Base-by-base conservation (phyloP, 2,329 filamentous ascomycete genomes). In the Stromatinia cepivora region DNA sequence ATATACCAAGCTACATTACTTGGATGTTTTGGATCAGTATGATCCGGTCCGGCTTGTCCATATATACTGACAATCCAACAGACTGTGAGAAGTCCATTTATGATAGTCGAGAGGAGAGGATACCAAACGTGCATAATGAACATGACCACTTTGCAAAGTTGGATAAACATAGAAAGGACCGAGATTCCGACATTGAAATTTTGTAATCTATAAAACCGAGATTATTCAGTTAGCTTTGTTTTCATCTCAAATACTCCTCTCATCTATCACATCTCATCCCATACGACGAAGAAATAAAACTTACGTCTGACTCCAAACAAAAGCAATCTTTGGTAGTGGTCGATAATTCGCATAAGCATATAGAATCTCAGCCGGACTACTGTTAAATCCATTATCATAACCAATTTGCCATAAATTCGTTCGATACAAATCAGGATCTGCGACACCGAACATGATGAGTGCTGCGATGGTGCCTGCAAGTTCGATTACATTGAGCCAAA, bases 111-210 rank as follows among this genome's bases (percentile, higher is more conserved):
- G 69, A 93, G 70, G 70, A 92, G 77, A 8, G 92, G 92, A 73
- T 84, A 87, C 84, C 88, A 92, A 75, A 89, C 81, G 78, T 90
- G 87, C 84, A 93, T 87, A 76, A 92, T 87, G 80, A 86, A 89
- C 76, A 86, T 84, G 71, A 90, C 86, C 72, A 86, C 83, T 82
- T 93, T 93, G 78, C 85, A 82, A 57, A 94, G 84, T 71, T 92
- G 85, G 78, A 93, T 84, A 82, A 94, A 94, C 78, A 92, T 89
- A 70, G 88, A 89, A 67, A 93, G 82, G 73, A 94, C 86, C 50
- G 90, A 90, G 74, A 93, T 90, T 77, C 90, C 89, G 74, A 93
- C 87, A 76, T 94, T 93, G 81, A 87, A 92, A 74, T 90, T 84
- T 61, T 91, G 93, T 72, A 92, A 82, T 69, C 91, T 94, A 76